Conservation (phyloP, 495 filamentous ascomycete genomes). For the Penicillium canariense region DNA sequence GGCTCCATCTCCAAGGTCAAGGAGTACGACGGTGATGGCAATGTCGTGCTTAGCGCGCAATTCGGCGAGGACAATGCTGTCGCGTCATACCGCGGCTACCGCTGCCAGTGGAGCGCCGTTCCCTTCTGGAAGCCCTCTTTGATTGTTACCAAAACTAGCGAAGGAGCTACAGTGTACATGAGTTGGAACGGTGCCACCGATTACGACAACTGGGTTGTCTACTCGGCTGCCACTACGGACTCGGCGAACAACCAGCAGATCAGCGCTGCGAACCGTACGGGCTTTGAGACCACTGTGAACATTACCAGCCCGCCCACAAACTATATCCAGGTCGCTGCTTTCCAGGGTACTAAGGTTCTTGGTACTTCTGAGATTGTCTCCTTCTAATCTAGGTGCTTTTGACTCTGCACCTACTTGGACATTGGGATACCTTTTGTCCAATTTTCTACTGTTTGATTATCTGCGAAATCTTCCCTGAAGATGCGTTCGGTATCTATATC, state of each 20-base stretch:
- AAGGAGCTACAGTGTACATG: constrained; percentile 26
- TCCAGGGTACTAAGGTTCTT: constrained; percentile 28
- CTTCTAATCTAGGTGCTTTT: constrained; percentile 16
- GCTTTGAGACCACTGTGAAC: constrained; percentile 33
- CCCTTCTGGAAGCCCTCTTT: constrained; percentile 38
- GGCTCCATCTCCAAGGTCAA: constrained; percentile 50
- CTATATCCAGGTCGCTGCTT: constrained; percentile 35
- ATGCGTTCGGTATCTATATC: not conserved
- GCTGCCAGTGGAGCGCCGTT: constrained; percentile 39
- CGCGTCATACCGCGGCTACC: constrained; percentile 43
- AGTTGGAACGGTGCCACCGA: constrained; percentile 47
- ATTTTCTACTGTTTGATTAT: not conserved
- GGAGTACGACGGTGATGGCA: constrained; percentile 39
- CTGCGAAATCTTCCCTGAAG: not conserved
- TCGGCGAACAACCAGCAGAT: constrained; percentile 23
- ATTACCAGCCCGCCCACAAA: constrained; percentile 20
- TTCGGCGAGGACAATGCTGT: constrained; percentile 39
- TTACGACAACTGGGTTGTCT: constrained; percentile 39
- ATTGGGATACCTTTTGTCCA: not conserved
- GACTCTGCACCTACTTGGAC: too few species aligned
- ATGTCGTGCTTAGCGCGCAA: constrained; percentile 33
- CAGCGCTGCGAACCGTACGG: constrained; percentile 24
- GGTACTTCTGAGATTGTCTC: constrained; percentile 24
- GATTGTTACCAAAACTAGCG: constrained; percentile 17
- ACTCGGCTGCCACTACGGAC: constrained; percentile 23